Base-by-base conservation (phyloP, 306 rosid genomes). In the Gynostemma pentaphyllum region DNA sequence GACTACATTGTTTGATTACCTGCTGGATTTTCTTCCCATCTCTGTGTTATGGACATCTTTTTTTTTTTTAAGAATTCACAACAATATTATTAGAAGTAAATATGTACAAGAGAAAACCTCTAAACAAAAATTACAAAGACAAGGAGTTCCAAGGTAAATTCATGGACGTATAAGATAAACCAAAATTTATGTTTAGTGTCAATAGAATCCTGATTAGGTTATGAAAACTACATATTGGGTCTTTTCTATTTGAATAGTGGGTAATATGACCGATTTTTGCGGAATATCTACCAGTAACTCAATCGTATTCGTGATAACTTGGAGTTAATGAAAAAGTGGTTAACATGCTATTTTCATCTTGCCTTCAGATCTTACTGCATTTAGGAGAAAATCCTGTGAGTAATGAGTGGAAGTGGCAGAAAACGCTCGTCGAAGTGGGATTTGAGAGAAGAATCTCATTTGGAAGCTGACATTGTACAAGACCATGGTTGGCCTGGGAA, bases 391-490 rank as follows among this genome's bases (percentile, higher is more conserved):
- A 68, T 53, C 27, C 12, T 0, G 64, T 47, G 64, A 62, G 76
- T 70, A 67, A 88, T 92, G 99, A 86, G 94, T 44, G 83, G 88
- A 79, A 79, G 80, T 78, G 66, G 90, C 80, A 76, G 88, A 75
- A 92, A 75, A 71, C 83, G 82, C 56, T 74, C 79, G 68, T 88
- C 96, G 34, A 88, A 82, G 75, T 78, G 96, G 90, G 95, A 83
- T 79, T 77, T 79, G 69, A 75, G 86, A 62, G 96, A 84, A 30
- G 87, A 78, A 54, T 74, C 72, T 72, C 84, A 70, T 57, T 80
- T 69, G 64, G 81, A 80, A 64, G 49, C 77, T 26, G 75, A 75
- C 45, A 52, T 77, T 70, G 51, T 56, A 4, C 47, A 63, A 51
- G 80, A 71, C 45, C 77, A 72, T 48, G 29, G 70, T 36, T 78